Evolutionary conservation across 345 rosid species (phyloP).

Genomic region (Nephelium lappaceum): DNA sequence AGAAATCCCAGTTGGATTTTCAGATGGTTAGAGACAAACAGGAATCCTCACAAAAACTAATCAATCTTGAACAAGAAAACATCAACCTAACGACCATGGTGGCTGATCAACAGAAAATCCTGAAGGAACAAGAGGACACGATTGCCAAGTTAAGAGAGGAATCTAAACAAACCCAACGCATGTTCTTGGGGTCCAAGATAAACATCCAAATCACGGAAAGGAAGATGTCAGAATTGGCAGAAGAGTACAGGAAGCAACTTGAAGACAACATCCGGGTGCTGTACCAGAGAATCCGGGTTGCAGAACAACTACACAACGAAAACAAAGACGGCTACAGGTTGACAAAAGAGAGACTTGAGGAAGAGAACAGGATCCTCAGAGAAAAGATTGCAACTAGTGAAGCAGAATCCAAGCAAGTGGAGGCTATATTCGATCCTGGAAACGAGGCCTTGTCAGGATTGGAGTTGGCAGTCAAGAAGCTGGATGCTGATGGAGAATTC

Average conservation of each 20-base stretch:
- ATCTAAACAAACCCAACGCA: constrained; percentile 31
- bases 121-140: constrained; percentile 36
- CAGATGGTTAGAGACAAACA: constrained; percentile 26
- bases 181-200: constrained; percentile 41
- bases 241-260: constrained; percentile 53
- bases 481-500: constrained; percentile 38
- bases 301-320: constrained; percentile 71
- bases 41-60: constrained; percentile 24
- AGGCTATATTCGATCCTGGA: constrained; percentile 31
- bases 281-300: constrained; percentile 61
- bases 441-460: constrained; percentile 32
- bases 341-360: constrained; percentile 34
- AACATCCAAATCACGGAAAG: constrained; percentile 45
- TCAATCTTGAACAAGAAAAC: constrained; percentile 26
- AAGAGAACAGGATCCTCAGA: constrained; percentile 37
- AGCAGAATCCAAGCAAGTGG: constrained; percentile 41
- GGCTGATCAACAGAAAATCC: constrained; percentile 39
- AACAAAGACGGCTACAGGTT: constrained; percentile 50
- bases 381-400: constrained; percentile 26
- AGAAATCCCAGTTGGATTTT: constrained; percentile 34
- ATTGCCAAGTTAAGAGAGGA: constrained; percentile 44
- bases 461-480: constrained; percentile 35
- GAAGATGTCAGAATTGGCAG: constrained; percentile 71
- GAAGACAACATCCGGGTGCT: constrained; percentile 70
- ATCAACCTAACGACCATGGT: constrained; percentile 28